phyloP scores from a whole-genome alignment of 163 green algal species.

The Chlorella variabilis region DNA sequence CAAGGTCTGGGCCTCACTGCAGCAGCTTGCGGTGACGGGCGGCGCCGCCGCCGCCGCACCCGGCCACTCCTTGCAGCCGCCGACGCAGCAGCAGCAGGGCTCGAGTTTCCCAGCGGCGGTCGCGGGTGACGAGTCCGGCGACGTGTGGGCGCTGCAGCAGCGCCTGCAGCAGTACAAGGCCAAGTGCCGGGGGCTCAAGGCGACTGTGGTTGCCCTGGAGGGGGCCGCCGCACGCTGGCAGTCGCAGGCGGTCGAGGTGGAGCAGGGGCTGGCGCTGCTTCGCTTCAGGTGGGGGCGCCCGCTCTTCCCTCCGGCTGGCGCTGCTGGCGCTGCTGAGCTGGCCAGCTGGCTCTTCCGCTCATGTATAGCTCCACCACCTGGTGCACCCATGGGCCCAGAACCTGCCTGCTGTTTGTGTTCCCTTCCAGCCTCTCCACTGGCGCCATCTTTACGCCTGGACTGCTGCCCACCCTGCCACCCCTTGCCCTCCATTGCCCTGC shows the following conservation, averaged over 20 bases:
- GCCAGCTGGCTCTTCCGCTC: no score
- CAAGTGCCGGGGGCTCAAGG: slow-evolving; percentile 16
- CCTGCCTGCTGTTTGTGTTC: no score
- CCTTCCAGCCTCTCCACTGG: no score
- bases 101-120: no score
- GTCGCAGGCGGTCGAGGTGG: slow-evolving; percentile 19
- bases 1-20: slow-evolving; percentile 36
- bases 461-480: no score
- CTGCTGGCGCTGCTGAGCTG: no score
- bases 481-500: no score
- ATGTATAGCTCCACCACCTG: no score
- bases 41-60: not conserved
- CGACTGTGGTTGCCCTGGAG: slow-evolving; percentile 30
- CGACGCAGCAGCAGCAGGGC: not conserved
- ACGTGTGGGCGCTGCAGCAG: slow-evolving; percentile 29
- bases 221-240: slow-evolving; percentile 8
- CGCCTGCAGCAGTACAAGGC: slow-evolving; percentile 19
- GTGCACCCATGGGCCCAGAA: no score
- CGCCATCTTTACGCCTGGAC: no score
- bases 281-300: slow-evolving; percentile 12
- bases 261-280: slow-evolving; percentile 31
- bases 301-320: no score
- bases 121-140: not conserved
- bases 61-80: not conserved
- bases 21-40: slow-evolving; percentile 16